Conservation (phyloP, 441 rosid genomes). For the Aleurites moluccanus region DNA sequence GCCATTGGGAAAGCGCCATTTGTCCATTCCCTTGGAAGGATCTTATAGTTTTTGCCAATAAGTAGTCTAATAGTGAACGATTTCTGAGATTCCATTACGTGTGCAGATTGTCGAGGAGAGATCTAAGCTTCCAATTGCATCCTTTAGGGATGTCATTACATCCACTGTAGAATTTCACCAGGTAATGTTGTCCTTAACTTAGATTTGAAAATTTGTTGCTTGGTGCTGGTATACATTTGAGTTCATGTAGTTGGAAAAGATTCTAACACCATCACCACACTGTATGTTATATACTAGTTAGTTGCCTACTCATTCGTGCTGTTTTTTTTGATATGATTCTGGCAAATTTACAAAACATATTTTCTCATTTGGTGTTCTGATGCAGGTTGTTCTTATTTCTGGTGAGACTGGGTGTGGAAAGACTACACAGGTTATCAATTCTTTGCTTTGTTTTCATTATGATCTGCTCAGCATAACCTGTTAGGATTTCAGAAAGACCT, state of each 20-base stretch:
- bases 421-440: slow-evolving; percentile 85
- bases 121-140: slow-evolving; percentile 84
- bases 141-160: slow-evolving; percentile 67
- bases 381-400: slow-evolving; percentile 85
- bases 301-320: background rate
- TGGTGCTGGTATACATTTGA: background rate
- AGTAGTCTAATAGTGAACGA: slow-evolving; percentile 16
- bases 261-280: no score
- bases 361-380: slow-evolving; percentile 18
- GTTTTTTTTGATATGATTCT: slow-evolving; percentile 1
- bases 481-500: slow-evolving; percentile 5
- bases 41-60: slow-evolving; percentile 15
- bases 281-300: background rate
- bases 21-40: slow-evolving; percentile 21
- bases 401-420: slow-evolving; percentile 99
- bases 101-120: slow-evolving; percentile 70
- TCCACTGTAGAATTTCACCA: slow-evolving; percentile 75
- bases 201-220: slow-evolving; percentile 18
- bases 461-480: slow-evolving; percentile 3
- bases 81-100: slow-evolving; percentile 27
- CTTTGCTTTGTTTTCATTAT: slow-evolving; percentile 29
- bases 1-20: background rate
- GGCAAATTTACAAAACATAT: slow-evolving; percentile 6
- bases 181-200: slow-evolving; percentile 39
- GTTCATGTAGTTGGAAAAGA: background rate